phyloP scores from a whole-genome alignment of 148 eudicot species.

The Diospyros kaki region DNA sequence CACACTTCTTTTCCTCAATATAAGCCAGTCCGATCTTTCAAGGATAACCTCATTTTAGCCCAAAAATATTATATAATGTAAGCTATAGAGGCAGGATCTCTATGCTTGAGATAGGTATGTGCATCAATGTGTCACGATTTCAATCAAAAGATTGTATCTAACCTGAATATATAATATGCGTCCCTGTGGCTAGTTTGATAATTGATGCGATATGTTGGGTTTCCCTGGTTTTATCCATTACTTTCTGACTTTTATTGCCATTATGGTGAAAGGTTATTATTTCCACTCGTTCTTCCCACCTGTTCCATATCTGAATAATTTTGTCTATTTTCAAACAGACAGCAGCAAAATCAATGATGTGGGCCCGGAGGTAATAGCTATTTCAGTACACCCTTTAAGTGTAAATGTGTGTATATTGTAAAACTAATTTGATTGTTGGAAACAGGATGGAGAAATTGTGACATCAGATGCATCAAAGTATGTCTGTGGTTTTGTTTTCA shows the following conservation, averaged over 20 bases:
- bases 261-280: neutral
- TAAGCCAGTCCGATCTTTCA: too few relatives aligned
- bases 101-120: too few relatives aligned
- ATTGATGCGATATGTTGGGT: neutral
- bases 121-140: too few relatives aligned
- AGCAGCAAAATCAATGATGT: constrained; percentile 16
- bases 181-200: neutral
- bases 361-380: constrained; percentile 16
- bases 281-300: neutral
- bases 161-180: too few relatives aligned
- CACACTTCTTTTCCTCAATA: too few relatives aligned
- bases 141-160: too few relatives aligned
- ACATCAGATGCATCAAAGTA: constrained; percentile 88
- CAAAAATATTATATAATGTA: too few relatives aligned
- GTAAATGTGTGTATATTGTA: neutral
- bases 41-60: too few relatives aligned
- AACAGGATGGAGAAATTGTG: constrained; percentile 50
- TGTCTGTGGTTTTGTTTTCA: constrained; percentile 14
- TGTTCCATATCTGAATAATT: constrained; percentile 6
- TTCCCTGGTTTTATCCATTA: neutral
- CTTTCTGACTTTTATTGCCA: neutral
- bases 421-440: constrained; percentile 21
- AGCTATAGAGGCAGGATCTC: too few relatives aligned
- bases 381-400: neutral
- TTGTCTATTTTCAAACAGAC: constrained; percentile 22